Evolutionary conservation across 495 filamentous ascomycete species (phyloP).

Genomic region (Trichoderma erinaceum): DNA sequence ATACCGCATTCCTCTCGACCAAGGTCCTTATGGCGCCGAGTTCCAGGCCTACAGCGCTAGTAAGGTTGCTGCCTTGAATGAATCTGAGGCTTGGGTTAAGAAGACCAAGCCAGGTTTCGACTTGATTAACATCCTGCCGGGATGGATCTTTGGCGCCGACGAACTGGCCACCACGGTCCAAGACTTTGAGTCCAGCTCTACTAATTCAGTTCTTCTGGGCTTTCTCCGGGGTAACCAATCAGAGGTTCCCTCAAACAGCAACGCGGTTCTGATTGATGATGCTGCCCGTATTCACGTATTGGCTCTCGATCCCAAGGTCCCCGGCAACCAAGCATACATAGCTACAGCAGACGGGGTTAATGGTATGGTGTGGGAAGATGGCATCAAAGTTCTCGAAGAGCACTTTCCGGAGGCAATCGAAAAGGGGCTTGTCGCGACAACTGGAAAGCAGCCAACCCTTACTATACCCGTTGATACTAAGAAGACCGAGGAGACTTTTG

Average conservation of each 20-base stretch:
- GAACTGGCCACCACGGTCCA: constrained; percentile 28
- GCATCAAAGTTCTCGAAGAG: neutral
- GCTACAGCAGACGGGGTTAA: constrained; percentile 24
- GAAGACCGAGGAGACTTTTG: constrained; percentile 40
- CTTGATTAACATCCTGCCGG: neutral
- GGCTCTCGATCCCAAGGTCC: constrained; percentile 34
- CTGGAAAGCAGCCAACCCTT: constrained; percentile 32
- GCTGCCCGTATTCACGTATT: constrained; percentile 38
- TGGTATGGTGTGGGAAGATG: constrained; percentile 39
- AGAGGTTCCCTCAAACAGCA: neutral
- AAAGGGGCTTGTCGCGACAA: constrained; percentile 32
- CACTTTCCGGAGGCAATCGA: constrained; percentile 37
- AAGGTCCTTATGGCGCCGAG: constrained; percentile 33
- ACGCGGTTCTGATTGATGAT: constrained; percentile 33
- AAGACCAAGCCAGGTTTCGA: constrained; percentile 28
- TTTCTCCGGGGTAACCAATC: constrained; percentile 27
- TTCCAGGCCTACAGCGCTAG: constrained; percentile 36
- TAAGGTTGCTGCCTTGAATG: constrained; percentile 38
- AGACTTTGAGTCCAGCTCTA: constrained; percentile 30
- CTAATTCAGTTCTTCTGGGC: constrained; percentile 30
- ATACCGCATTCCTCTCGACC: constrained; percentile 18
- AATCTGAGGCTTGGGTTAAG: constrained; percentile 36
- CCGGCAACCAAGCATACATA: constrained; percentile 36
- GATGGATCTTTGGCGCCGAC: constrained; percentile 35
- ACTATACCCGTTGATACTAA: constrained; percentile 37